phyloP scores from a whole-genome alignment of 108 stramenopile genomes.

The Fistulifera pelliculosa region DNA sequence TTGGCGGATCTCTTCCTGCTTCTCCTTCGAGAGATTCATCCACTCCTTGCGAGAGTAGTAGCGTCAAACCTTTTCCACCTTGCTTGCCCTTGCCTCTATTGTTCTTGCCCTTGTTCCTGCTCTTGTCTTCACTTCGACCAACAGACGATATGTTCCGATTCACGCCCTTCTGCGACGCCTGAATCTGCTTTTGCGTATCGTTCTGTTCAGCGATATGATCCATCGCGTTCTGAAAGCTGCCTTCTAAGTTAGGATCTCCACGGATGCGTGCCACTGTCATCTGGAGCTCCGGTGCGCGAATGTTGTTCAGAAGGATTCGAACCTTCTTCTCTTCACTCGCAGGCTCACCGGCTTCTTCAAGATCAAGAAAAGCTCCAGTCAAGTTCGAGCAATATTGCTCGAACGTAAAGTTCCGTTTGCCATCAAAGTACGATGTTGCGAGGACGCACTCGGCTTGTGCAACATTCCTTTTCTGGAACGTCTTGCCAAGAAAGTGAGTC shows the following conservation, averaged over 20 bases:
- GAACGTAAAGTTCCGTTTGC: constrained; percentile 15
- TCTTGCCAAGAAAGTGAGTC: constrained; percentile 9
- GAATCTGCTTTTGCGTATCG: neutral
- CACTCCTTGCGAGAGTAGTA: too few species aligned
- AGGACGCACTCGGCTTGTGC: constrained; percentile 5
- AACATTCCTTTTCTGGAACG: neutral
- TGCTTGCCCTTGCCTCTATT: too few species aligned
- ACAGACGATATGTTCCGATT: neutral
- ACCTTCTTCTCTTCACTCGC: constrained; percentile 14
- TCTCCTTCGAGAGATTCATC: too few species aligned
- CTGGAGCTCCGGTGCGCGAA: neutral
- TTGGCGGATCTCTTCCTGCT: too few species aligned
- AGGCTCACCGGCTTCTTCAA: constrained; percentile 13
- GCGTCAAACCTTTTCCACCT: too few species aligned
- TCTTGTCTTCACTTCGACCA: neutral
- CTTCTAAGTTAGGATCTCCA: neutral
- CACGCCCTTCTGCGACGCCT: neutral
- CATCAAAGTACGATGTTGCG: constrained; percentile 9
- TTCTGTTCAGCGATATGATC: neutral
- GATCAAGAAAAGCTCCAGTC: constrained; percentile 8
- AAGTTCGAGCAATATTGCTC: constrained; percentile 8
- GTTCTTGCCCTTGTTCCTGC: too few species aligned
- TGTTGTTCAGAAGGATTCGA: constrained; percentile 6
- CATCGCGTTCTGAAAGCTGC: neutral
- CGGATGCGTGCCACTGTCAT: neutral